Base-by-base conservation (phyloP, 2,329 filamentous ascomycete genomes). In the Ciborinia camelliae region DNA sequence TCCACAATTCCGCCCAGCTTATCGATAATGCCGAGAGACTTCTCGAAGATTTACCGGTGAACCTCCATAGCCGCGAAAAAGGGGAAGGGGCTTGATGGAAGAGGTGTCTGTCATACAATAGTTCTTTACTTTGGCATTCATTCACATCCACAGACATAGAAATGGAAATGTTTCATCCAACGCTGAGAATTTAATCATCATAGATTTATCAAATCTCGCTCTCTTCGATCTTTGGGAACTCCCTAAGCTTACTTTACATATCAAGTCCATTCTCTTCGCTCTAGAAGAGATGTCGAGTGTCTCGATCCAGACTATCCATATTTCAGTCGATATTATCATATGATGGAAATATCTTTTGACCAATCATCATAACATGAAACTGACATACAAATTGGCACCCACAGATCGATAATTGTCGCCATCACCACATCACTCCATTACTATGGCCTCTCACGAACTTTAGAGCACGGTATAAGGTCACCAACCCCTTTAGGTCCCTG, bases 1-100 rank as follows among this genome's bases (percentile, higher is more conserved):
- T 57, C 54, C 54, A 57, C 39, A 45, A 57, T 32, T 43, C 9
- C 20, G 8, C 12, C 37, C 54, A 32, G 39, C 39, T 45, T 35
- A 32, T 45, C 28, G 54, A 18, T 32, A 23, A 45, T 58, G 54
- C 54, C 54, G 47, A 58, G 54, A 45, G 23, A 26, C n/a, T n/a
- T n/a, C n/a, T 58, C 26, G 28, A 35, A 23, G 20, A 45, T 58
- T 47, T 23, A 41, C 54, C 39, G 20, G 41, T 57, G 20, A n/a
- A 30, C 23, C 30, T 55, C 23, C 23, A 28, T 39, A 7, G 4
- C 18, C 18, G 28, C 32, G 54, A 58, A 58, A 58, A 58, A 39
- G 54, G 54, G 54, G 45, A 58, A 58, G 54, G 54, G 54, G 54
- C 39, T 23, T 57, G 26, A 45, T n/a, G 26, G 10, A 32, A 26